phyloP scores from a whole-genome alignment of 352 stramenopile genomes.

The Phytophthora fragariae region DNA sequence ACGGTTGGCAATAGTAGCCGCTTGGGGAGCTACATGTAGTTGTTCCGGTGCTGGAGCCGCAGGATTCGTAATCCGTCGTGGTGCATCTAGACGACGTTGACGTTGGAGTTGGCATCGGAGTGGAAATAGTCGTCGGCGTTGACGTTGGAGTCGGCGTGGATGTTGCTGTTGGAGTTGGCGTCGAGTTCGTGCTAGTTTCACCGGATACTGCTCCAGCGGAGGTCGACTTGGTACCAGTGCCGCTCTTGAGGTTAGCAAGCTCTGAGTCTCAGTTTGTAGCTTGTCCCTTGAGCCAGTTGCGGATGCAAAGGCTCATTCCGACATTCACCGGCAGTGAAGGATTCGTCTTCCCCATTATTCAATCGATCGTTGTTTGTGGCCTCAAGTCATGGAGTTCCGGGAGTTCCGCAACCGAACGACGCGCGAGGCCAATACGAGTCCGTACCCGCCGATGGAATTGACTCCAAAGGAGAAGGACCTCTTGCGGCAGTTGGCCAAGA shows the following conservation, averaged over 20 bases:
- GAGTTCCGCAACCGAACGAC: slow-evolving; percentile 32
- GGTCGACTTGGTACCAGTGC: slow-evolving; percentile 6
- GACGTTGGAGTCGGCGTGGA: slow-evolving; percentile 6
- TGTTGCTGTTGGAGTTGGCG: background rate
- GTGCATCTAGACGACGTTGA: slow-evolving; percentile 17
- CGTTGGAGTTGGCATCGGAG: slow-evolving; percentile 24
- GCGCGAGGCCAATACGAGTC: slow-evolving; percentile 32
- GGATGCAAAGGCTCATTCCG: slow-evolving; percentile 27
- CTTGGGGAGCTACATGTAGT: slow-evolving; percentile 31
- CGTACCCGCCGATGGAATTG: slow-evolving; percentile 37
- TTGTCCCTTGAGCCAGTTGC: slow-evolving; percentile 6
- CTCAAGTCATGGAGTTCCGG: slow-evolving; percentile 30
- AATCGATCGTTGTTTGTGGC: background rate
- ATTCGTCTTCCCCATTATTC: slow-evolving; percentile 2
- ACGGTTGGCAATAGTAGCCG: slow-evolving; percentile 54
- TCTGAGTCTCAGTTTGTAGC: slow-evolving; percentile 9
- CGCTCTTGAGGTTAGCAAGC: slow-evolving; percentile 47
- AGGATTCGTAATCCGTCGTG: slow-evolving; percentile 25
- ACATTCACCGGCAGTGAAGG: slow-evolving; percentile 21
- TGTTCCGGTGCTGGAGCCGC: slow-evolving; percentile 32
- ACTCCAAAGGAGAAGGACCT: slow-evolving; percentile 29
- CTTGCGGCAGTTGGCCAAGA: slow-evolving; percentile 33
- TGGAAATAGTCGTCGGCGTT: slow-evolving; percentile 1
- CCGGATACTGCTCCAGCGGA: slow-evolving; percentile 41
- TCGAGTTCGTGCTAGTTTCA: slow-evolving; percentile 20